Evolutionary conservation across 2,329 filamentous ascomycete genomes (phyloP).

Genomic region (Beauveria medogensis): DNA sequence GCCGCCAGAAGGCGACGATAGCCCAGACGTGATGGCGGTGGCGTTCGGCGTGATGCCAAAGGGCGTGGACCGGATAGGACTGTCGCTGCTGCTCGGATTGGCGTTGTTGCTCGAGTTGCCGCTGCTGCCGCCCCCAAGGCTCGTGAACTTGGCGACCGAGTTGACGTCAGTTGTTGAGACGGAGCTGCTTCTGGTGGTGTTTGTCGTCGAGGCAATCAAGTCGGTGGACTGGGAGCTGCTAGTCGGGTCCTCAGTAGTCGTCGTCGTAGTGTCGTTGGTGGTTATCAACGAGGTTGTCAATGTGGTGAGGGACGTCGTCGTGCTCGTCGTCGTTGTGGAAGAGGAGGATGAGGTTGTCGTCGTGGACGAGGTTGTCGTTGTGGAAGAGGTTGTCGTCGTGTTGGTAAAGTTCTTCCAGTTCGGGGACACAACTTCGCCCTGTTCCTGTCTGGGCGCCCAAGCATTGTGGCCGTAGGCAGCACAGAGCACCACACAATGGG

Average conservation of each 20-base stretch:
- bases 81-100: background rate
- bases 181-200: background rate
- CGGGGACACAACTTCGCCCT: background rate
- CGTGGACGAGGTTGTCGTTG: background rate
- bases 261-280: background rate
- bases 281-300: background rate
- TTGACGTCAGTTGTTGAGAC: background rate
- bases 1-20: no score
- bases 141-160: background rate
- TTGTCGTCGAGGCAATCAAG: background rate
- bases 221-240: background rate
- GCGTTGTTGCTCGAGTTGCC: no score
- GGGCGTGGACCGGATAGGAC: background rate
- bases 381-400: constrained; percentile 3
- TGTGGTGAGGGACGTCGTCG: background rate
- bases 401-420: constrained; percentile 3
- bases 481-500: background rate
- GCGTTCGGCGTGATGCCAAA: background rate
- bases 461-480: background rate
- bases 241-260: background rate
- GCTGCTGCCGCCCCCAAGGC: background rate
- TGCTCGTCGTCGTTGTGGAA: background rate
- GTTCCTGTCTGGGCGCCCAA: background rate
- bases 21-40: background rate
- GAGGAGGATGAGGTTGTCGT: background rate